Evolutionary conservation across 2,329 filamentous ascomycete species (phyloP).

Genomic region (Penicillium sp.): DNA sequence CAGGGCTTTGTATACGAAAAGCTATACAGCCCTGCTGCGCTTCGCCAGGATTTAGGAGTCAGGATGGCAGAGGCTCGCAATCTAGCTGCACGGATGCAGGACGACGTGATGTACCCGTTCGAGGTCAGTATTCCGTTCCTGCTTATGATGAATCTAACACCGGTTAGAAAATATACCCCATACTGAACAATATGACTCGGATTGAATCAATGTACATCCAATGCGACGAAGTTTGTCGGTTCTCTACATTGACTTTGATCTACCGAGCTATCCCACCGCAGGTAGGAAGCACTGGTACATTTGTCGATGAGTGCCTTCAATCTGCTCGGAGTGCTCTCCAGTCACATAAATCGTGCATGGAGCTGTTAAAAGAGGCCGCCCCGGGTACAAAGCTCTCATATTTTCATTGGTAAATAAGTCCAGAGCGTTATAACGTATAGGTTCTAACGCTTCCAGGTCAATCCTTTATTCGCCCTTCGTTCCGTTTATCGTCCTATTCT

Average conservation of each 20-base stretch:
- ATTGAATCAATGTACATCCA: conserved; percentile 36
- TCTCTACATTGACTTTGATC: conserved; percentile 44
- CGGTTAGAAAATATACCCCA: conserved; percentile 20
- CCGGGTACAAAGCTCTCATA: conserved; percentile 39
- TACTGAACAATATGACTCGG: conserved; percentile 24
- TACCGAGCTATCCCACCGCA: conserved; percentile 46
- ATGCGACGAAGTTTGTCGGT: conserved; percentile 43
- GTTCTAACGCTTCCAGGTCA: conserved; percentile 31
- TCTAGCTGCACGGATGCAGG: conserved; percentile 36
- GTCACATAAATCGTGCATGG: conserved; percentile 37
- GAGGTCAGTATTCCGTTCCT: conserved; percentile 25
- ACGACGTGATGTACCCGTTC: conserved; percentile 35
- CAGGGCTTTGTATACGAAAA: conserved; percentile 65
- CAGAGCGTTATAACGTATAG: neutral
- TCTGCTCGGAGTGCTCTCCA: conserved; percentile 43
- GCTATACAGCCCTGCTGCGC: conserved; percentile 52
- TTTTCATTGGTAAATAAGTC: conserved; percentile 39
- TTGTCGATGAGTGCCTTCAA: conserved; percentile 43
- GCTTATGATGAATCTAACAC: neutral
- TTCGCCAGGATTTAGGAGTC: conserved; percentile 32
- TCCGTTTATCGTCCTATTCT: conserved; percentile 56
- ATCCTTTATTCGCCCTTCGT: conserved; percentile 54
- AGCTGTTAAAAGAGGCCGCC: conserved; percentile 31
- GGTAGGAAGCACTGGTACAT: conserved; percentile 32
- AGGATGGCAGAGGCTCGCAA: conserved; percentile 34